Evolutionary conservation across 2,329 filamentous ascomycete species (phyloP).

Genomic region (Emericellopsis cladophorae): DNA sequence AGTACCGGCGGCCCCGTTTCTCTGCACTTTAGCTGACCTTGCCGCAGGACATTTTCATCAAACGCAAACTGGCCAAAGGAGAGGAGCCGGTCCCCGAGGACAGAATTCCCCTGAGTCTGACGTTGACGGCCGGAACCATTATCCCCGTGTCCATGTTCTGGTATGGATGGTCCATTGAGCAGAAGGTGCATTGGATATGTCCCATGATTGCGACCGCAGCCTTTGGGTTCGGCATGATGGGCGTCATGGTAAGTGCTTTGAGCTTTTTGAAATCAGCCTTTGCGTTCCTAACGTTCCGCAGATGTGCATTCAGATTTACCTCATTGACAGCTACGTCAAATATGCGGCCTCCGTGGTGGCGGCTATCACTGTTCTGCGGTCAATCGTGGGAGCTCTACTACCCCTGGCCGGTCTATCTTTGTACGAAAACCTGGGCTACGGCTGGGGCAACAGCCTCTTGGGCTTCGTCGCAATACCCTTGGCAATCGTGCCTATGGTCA

Average conservation of each 20-base stretch:
- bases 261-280: background rate
- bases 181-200: slow-evolving; percentile 32
- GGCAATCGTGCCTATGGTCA: background rate
- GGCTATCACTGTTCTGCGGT: slow-evolving; percentile 40
- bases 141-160: slow-evolving; percentile 5
- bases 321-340: slow-evolving; percentile 35
- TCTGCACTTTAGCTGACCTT: no score
- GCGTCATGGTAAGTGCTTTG: slow-evolving; percentile 9
- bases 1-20: no score
- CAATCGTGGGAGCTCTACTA: slow-evolving; percentile 13
- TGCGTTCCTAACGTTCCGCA: background rate
- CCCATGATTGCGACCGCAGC: slow-evolving; percentile 29
- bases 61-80: slow-evolving; percentile 1
- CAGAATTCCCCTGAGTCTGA: background rate
- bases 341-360: slow-evolving; percentile 31
- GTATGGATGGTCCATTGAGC: slow-evolving; percentile 18
- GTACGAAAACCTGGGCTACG: slow-evolving; percentile 6
- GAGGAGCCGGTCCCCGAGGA: background rate
- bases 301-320: slow-evolving; percentile 40
- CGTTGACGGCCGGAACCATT: slow-evolving; percentile 1
- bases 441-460: slow-evolving; percentile 10
- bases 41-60: slow-evolving; percentile 1
- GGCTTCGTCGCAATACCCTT: slow-evolving; percentile 3
- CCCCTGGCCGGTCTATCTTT: slow-evolving; percentile 6
- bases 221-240: slow-evolving; percentile 22